phyloP scores from a whole-genome alignment of 2,329 filamentous ascomycete species.

The Polychaeton citri region DNA sequence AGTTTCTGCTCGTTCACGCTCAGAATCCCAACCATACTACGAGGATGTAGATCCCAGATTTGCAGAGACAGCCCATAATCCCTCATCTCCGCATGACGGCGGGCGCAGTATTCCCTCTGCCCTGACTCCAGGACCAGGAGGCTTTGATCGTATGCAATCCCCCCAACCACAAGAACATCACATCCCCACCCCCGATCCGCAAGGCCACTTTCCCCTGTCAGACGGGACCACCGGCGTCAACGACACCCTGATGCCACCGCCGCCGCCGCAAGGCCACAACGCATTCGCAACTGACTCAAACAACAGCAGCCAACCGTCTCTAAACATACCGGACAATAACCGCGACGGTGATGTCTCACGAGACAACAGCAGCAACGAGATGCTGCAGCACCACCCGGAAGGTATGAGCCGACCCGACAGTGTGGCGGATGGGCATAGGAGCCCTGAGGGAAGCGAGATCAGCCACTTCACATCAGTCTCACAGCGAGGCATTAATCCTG shows the following conservation, averaged over 20 bases:
- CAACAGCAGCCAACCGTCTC: background rate
- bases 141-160: constrained; percentile 3
- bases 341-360: constrained; percentile 4
- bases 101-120: background rate
- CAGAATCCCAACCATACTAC: constrained; percentile 53
- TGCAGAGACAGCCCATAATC: constrained; percentile 28
- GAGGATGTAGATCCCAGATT: constrained; percentile 91
- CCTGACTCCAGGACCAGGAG: background rate
- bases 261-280: constrained; percentile 10
- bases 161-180: constrained; percentile 2
- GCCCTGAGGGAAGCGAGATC: constrained; percentile 59
- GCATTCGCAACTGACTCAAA: background rate
- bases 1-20: constrained; percentile 14
- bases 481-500: constrained; percentile 76
- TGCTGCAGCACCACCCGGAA: constrained; percentile 39
- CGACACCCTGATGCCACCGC: constrained; percentile 12
- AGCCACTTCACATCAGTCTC: constrained; percentile 85
- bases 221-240: constrained; percentile 6
- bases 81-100: constrained; percentile 2
- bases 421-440: constrained; percentile 35
- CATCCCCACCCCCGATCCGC: constrained; percentile 3
- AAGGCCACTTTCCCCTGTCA: constrained; percentile 2
- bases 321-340: background rate
- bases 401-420: constrained; percentile 25
- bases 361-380: constrained; percentile 45